Conservation (phyloP, 2,329 filamentous ascomycete genomes). For the Calonectria pteridis region DNA sequence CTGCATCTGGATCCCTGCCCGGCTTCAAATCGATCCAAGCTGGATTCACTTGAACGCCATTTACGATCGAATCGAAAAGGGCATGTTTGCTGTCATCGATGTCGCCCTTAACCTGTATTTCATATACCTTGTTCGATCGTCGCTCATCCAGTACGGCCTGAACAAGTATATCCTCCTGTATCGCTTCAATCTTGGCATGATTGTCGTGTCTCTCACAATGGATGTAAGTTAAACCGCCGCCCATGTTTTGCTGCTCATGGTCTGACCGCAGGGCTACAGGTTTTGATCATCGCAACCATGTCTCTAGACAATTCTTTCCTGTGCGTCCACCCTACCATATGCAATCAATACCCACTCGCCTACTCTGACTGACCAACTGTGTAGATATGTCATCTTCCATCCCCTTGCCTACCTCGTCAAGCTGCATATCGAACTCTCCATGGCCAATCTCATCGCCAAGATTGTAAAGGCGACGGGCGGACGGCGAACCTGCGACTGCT, state of each 20-base stretch:
- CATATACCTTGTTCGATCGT: constrained; percentile 56
- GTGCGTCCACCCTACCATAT: constrained; percentile 18
- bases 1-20: constrained; percentile 63
- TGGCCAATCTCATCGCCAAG: constrained; percentile 45
- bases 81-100: constrained; percentile 60
- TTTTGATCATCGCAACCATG: constrained; percentile 42
- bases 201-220: constrained; percentile 46
- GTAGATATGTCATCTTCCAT: constrained; percentile 42
- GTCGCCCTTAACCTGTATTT: constrained; percentile 62
- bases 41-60: constrained; percentile 59
- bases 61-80: constrained; percentile 64
- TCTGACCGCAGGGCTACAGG: constrained; percentile 22
- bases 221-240: constrained; percentile 38
- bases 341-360: neutral
- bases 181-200: constrained; percentile 49
- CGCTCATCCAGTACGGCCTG: constrained; percentile 61
- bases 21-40: constrained; percentile 53
- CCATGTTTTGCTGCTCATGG: neutral
- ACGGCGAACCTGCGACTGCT: constrained; percentile 35
- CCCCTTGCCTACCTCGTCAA: constrained; percentile 45
- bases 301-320: constrained; percentile 40
- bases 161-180: constrained; percentile 62
- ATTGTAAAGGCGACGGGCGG: constrained; percentile 40
- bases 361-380: neutral
- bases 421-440: constrained; percentile 43